These are phyloP conservation scores for Przewalskia tangutica DNA, from an alignment of 257 asterid species.

Conservation along the genomic window DNA sequence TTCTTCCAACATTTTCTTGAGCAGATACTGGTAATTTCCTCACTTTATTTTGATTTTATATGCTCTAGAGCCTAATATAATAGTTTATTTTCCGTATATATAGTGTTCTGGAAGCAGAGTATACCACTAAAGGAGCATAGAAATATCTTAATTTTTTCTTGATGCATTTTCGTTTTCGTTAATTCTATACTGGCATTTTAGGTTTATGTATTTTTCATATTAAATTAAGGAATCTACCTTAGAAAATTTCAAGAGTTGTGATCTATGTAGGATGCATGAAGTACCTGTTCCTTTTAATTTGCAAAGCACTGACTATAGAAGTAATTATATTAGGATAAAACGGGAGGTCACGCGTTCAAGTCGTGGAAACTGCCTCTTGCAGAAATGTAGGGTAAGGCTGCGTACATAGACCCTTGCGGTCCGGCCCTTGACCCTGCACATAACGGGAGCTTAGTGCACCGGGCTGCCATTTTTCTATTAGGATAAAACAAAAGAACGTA, in stretches of 20 bases:
- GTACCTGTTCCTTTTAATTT: not conserved
- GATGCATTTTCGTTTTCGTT: not conserved
- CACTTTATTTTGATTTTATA: not conserved
- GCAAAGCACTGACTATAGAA: not conserved
- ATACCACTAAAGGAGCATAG: not conserved
- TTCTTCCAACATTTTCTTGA: not conserved
- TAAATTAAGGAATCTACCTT: not conserved
- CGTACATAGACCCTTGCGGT: too few species aligned
- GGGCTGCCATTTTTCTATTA: too few species aligned
- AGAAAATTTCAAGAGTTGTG: not conserved
- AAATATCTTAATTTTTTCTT: not conserved
- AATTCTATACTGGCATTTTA: not conserved
- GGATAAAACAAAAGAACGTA: not conserved
- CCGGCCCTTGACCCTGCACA: too few species aligned
- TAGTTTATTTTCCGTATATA: not conserved
- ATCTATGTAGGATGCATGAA: not conserved
- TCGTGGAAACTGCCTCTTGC: too few species aligned
- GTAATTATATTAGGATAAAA: not conserved
- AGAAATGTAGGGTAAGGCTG: too few species aligned
- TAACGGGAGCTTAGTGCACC: too few species aligned
- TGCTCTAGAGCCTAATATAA: not conserved
- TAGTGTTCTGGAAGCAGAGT: not conserved
- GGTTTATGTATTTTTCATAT: not conserved
- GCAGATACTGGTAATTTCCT: not conserved
- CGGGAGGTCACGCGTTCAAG: too few species aligned